Conservation (phyloP, 345 rosid species). For the Barbarea vulgaris region DNA sequence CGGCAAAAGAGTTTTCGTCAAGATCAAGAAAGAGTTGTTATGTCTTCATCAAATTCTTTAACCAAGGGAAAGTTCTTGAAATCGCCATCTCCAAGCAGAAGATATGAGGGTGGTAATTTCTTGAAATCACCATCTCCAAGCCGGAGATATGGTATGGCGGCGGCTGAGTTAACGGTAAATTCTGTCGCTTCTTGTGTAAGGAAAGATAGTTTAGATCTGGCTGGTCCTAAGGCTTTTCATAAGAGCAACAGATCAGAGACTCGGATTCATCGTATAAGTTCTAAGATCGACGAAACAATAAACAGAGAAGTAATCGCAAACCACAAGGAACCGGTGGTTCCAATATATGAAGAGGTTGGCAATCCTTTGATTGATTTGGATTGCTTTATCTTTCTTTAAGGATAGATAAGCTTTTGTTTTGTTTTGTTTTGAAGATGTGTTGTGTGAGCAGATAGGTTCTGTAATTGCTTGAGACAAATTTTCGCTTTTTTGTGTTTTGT, state of each 20-base stretch:
- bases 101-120: constrained; percentile 42
- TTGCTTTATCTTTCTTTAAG: constrained; percentile 85
- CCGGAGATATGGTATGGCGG: constrained; percentile 19
- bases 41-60: constrained; percentile 28
- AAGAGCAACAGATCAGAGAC: constrained; percentile 52
- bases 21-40: constrained; percentile 41
- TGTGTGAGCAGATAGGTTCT: constrained; percentile 31
- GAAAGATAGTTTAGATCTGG: constrained; percentile 43
- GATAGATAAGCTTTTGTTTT: background rate
- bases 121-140: constrained; percentile 57
- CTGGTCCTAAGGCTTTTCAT: constrained; percentile 36
- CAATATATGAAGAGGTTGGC: constrained; percentile 56
- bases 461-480: background rate
- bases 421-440: background rate
- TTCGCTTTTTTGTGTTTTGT: background rate
- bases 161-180: constrained; percentile 36
- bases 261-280: constrained; percentile 54
- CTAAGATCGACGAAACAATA: constrained; percentile 55
- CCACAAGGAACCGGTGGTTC: constrained; percentile 35
- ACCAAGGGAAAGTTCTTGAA: constrained; percentile 46
- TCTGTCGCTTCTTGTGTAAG: constrained; percentile 43
- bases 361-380: constrained; percentile 88
- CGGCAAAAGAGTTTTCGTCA: constrained; percentile 74
- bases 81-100: constrained; percentile 63
- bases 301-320: constrained; percentile 45